These are phyloP conservation scores for Fusarium goolgardi DNA, from an alignment of 2,329 filamentous ascomycete genomes.

Conservation along the genomic window DNA sequence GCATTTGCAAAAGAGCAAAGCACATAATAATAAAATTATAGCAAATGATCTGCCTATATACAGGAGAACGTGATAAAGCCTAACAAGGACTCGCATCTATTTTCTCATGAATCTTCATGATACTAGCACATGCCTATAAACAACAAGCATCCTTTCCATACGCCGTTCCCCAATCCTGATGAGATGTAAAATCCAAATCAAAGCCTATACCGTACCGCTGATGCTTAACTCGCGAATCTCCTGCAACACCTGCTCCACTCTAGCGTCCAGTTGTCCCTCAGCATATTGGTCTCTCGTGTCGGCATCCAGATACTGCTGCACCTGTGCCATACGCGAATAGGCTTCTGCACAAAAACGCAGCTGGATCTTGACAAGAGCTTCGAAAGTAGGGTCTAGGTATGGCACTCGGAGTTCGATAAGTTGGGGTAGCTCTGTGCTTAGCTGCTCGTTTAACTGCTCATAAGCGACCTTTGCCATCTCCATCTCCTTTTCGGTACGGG, in stretches of 20 bases:
- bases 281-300: slow-evolving; percentile 97
- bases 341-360: slow-evolving; percentile 97
- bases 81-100: slow-evolving; percentile 39
- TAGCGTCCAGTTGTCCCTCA: slow-evolving; percentile 87
- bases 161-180: slow-evolving; percentile 43
- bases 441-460: slow-evolving; percentile 96
- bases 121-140: slow-evolving; percentile 46
- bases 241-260: slow-evolving; percentile 95
- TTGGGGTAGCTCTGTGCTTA: slow-evolving; percentile 92
- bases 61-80: slow-evolving; percentile 1
- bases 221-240: slow-evolving; percentile 98
- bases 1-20: background rate
- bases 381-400: slow-evolving; percentile 96
- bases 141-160: slow-evolving; percentile 44
- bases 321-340: slow-evolving; percentile 97
- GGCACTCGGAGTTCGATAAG: slow-evolving; percentile 96
- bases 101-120: slow-evolving; percentile 39
- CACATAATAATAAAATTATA: slow-evolving; percentile 9
- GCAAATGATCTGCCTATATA: slow-evolving; percentile 1
- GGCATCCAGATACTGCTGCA: slow-evolving; percentile 96
- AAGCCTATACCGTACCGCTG: slow-evolving; percentile 71
- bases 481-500: slow-evolving; percentile 94
- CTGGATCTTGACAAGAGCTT: slow-evolving; percentile 98
- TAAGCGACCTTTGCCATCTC: slow-evolving; percentile 94
- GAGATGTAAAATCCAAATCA: slow-evolving; percentile 12